These are phyloP conservation scores for Capsella bursapastoris DNA, from an alignment of 345 rosid genomes.

Conservation along the genomic window DNA sequence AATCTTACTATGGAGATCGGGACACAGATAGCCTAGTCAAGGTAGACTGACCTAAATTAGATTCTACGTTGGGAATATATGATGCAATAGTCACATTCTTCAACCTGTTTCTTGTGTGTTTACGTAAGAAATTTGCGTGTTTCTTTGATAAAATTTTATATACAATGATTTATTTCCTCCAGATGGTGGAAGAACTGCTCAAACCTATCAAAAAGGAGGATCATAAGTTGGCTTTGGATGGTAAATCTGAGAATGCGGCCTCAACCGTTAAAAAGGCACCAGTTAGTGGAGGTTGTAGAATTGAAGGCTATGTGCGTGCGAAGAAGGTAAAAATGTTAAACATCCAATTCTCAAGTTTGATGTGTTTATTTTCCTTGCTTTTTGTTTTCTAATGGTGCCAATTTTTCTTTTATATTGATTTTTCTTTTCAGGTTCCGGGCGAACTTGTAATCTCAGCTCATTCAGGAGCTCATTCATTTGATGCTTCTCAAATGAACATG, in stretches of 20 bases:
- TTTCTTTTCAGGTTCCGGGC: constrained; percentile 83
- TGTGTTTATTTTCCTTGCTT: not conserved
- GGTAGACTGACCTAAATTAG: constrained; percentile 47
- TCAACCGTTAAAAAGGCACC: constrained; percentile 60
- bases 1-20: constrained; percentile 93
- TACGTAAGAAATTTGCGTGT: not conserved
- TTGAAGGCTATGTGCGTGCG: constrained; percentile 87
- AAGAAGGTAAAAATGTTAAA: constrained; percentile 69
- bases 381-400: constrained; percentile 1
- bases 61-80: not conserved
- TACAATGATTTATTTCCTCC: constrained; percentile 34
- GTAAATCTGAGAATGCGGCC: constrained; percentile 40
- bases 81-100: not conserved
- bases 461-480: constrained; percentile 94
- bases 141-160: not conserved
- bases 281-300: constrained; percentile 82
- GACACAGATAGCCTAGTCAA: constrained; percentile 89
- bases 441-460: constrained; percentile 79
- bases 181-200: constrained; percentile 77
- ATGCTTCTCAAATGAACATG: constrained; percentile 86
- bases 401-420: constrained; percentile 1
- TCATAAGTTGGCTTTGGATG: constrained; percentile 58
- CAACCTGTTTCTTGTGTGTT: not conserved
- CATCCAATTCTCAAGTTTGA: not conserved
- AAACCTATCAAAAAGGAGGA: constrained; percentile 62